Evolutionary conservation across 2,329 filamentous ascomycete species (phyloP).

Genomic region (Ceratocystis huliohia): DNA sequence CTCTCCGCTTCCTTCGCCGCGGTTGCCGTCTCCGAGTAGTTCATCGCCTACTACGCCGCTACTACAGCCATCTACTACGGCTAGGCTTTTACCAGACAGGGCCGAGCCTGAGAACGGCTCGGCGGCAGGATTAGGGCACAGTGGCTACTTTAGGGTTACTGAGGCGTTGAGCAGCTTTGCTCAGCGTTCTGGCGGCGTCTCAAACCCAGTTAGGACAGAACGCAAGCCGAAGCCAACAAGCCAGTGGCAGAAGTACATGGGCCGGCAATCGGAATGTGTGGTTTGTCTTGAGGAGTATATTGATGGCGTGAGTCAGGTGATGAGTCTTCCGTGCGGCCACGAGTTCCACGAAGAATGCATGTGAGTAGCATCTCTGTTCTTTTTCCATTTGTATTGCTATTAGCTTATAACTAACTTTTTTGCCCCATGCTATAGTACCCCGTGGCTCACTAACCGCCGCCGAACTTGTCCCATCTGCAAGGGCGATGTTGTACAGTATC

Average conservation of each 20-base stretch:
- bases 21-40: conserved; percentile 49
- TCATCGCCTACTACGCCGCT: conserved; percentile 69
- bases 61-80: conserved; percentile 42
- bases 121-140: conserved; percentile 33
- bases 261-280: conserved; percentile 71
- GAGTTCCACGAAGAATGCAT: conserved; percentile 98
- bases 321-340: conserved; percentile 94
- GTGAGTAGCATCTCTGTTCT: conserved; percentile 41
- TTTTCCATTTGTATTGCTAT: background rate
- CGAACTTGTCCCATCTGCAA: conserved; percentile 99
- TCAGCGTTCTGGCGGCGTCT: background rate
- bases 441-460: conserved; percentile 88
- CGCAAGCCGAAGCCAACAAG: conserved; percentile 25
- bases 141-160: conserved; percentile 7
- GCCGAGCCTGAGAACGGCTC: conserved; percentile 37
- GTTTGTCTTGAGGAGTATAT: conserved; percentile 95
- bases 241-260: conserved; percentile 55
- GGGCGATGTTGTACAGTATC: conserved; percentile 72
- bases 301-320: conserved; percentile 85
- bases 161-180: conserved; percentile 32
- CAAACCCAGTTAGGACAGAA: background rate
- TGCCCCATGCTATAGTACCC: conserved; percentile 48
- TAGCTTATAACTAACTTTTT: conserved; percentile 22
- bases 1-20: conserved; percentile 43
- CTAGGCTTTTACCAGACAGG: background rate